Base-by-base conservation (phyloP, 2,329 filamentous ascomycete species). In the Fusarium pseudocircinatum region DNA sequence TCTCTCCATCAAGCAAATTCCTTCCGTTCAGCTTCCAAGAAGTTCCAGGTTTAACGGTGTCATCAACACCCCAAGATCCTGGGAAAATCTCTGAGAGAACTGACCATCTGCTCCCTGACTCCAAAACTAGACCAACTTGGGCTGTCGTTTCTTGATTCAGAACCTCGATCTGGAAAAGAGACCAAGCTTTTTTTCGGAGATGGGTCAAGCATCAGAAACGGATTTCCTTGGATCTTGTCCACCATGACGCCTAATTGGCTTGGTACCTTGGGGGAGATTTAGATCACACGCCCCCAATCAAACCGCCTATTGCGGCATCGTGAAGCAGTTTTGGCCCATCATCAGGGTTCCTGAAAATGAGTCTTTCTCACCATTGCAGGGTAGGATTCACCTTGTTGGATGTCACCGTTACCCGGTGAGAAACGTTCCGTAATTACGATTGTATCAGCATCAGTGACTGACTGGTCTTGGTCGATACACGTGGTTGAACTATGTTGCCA, bases 51-150 rank as follows among this genome's bases (percentile, higher is more conserved):
- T 52, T 59, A 36, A 70, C 66, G 47, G 65, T 68, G 53, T 60
- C 64, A 60, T 67, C 26, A 54, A 49, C 26, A 61, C 32, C 34
- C 42, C 24, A 68, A 58, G 36, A 69, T 74, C 71, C 71, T 74
- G 63, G 71, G 52, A 74, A 74, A 74, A 74, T 61, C 71, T 74
- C 71, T 74, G 71, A 65, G 59, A 42, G 46, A 40, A 49, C 42
- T 63, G 56, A 40, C 70, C 61, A 42, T 62, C 22, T 62, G 43
- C 49, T 70, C 42, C 67, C 22, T 37, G 49, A 47, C 28, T 43
- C 37, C 24, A 60, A 49, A 43, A 54, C 71, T 73, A 73, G 28
- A 11, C 54, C 60, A 43, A 42, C 59, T 61, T 42, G 20, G 63
- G 50, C 28, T 52, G 58, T 68, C 46, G 44, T 59, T 60, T 67